Base-by-base conservation (phyloP, 2,329 filamentous ascomycete species). In the Plectosphaerella sp. region DNA sequence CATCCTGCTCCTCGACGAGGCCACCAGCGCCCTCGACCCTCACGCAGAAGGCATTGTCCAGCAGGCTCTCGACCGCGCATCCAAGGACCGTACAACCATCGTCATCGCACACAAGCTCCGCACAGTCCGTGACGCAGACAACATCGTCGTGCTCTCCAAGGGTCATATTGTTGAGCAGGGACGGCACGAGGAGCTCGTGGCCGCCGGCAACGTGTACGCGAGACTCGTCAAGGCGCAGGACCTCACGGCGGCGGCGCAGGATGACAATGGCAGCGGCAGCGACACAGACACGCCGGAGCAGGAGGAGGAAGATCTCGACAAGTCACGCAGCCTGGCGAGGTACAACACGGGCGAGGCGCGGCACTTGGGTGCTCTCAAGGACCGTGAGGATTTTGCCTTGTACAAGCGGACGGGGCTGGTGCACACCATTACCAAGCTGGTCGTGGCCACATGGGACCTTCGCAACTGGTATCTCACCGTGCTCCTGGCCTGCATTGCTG, bases 1-100 rank as follows among this genome's bases (percentile, higher is more conserved):
- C 3, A 82, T 89, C 47, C 69, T 88, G 1, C 79, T 88, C 28
- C 70, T 88, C 2, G 86, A 89, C 57, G 86, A 89, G 64, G 85
- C 86, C 2, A 88, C 86, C 0, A 84, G 79, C 47, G 82, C 84
- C 2, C 63, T 76, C 9, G 72, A 76, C 39, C 69, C 73, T 3
- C 70, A 70, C 14, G 69, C 74, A 3, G 74, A 77, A 50, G 69
- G 72, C 22, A 72, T 79, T 20, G 82, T 86, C 1, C 82, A 85
- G 56, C 65, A 72, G 48, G 80, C 81, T 0, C 67, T 85, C 18
- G 77, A 80, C 55, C 75, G 77, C 6, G 69, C 69, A 1, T 80
- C 81, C 2, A 71, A 74, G 45, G 77, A 77, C 22, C 73, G 84
- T 16, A 88, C 86, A 1, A 87, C 84, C 3, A 80, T 88, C 43